Evolutionary conservation across 352 stramenopile species (phyloP), one percentile per base, ranked within the genome.

Genomic region (Thalassiosira mediterranea): DNA sequence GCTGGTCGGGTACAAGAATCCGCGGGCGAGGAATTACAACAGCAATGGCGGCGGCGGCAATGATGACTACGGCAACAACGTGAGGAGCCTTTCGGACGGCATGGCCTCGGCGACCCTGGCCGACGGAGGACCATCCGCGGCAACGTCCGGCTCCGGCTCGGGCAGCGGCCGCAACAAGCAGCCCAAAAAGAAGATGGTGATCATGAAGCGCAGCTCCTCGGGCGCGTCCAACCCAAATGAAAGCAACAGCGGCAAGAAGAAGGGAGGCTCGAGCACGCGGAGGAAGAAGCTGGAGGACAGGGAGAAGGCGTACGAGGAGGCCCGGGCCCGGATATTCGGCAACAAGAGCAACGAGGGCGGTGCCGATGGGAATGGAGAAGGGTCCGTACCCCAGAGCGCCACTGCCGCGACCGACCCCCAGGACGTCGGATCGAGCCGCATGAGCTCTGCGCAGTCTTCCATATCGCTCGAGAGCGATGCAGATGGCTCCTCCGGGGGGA

Each of bases 221-320:
- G n/a, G 8, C 37, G 37, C 38, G 7, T 80, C 72, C 10, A 89
- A 84, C 2, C 56, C 62, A 48, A 65, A 10, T 25, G 48, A 1
- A 54, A 47, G 23, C n/a, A 86, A 88, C 5, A 74, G 60, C 15
- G 21, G 29, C 34, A 42, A 68, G 13, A n/a, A 31, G 26, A 44
- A 75, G 73, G 0, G 81, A 91, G 40, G 47, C 42, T 15, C 95
- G 87, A 51, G n/a, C n/a, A 84, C 84, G 31, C 84, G 88, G 46
- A 89, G 91, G 0, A 93, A 93, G 15, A 95, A 73, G 10, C 58
- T 97, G 44, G 88, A 95, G 67, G 95, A 97, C 79, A 95, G 94
- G 21, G 95, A 98, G 84, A 93, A 93, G 13, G 94, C 93, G 17
- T 98, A 98, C 70, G 95, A 95, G 3, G 95, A 98, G 75, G 95